Evolutionary conservation across 768 basidiomycete species (phyloP).

Genomic region (Symmetrospora coprosmae): DNA sequence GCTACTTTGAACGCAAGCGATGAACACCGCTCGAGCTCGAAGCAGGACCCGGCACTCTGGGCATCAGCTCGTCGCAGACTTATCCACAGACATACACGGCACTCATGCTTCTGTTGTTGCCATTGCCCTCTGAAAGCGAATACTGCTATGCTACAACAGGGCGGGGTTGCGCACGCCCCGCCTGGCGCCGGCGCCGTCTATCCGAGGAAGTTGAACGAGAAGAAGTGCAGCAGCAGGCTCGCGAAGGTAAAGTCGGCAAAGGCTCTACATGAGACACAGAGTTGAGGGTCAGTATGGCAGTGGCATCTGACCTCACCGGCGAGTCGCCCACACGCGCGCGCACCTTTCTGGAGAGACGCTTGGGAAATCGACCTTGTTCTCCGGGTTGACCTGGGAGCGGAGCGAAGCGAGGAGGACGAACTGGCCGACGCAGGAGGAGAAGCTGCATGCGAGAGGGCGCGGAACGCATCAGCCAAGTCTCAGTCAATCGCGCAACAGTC

Average conservation of each 20-base stretch:
- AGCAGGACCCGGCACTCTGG: neutral
- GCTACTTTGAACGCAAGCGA: slow-evolving; percentile 15
- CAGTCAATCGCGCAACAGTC: slow-evolving; percentile 17
- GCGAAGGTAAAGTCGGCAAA: slow-evolving; percentile 93
- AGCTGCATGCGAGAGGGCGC: slow-evolving; percentile 44
- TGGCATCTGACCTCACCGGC: neutral
- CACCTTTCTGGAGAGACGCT: slow-evolving; percentile 68
- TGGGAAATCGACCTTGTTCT: slow-evolving; percentile 67
- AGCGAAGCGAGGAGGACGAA: slow-evolving; percentile 88
- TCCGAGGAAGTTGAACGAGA: slow-evolving; percentile 96
- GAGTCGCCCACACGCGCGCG: neutral
- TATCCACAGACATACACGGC: too few relatives aligned
- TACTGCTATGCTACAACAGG: neutral
- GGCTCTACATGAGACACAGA: slow-evolving; percentile 46
- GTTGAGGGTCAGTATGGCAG: neutral
- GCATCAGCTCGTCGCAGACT: neutral
- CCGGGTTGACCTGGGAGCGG: slow-evolving; percentile 78
- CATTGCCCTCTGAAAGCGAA: neutral
- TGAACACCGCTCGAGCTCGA: neutral
- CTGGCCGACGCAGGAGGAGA: slow-evolving; percentile 84
- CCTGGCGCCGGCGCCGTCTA: slow-evolving; percentile 35
- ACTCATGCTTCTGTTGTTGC: neutral
- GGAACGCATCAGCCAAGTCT: neutral
- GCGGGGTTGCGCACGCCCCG: neutral
- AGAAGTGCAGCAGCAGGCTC: slow-evolving; percentile 93